A percentile compares a stretch with the other conserved stretches of the same genome.
Evolutionary conservation across 345 rosid genomes (phyloP).

Genomic region (Carallia brachiata): DNA sequence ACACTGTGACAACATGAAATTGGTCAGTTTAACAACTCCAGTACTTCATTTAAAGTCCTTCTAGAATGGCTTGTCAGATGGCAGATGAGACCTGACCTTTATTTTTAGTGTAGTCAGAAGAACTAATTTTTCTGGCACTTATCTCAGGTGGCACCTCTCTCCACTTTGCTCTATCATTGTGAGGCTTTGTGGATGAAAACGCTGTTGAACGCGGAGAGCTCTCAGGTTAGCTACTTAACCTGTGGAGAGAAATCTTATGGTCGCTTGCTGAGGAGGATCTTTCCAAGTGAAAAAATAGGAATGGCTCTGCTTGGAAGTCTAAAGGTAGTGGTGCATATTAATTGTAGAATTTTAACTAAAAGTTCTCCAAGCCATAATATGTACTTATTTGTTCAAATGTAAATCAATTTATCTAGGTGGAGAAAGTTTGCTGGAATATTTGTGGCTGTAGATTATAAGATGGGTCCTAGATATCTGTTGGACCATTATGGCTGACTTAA

Average conservation of each 20-base stretch:
- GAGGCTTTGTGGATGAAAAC: slow-evolving; percentile 44
- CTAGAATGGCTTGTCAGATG: background rate
- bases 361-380: background rate
- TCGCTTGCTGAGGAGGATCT: slow-evolving; percentile 42
- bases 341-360: background rate
- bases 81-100: background rate
- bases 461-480: no score
- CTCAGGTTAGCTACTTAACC: slow-evolving; percentile 20
- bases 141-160: slow-evolving; percentile 68
- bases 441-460: no score
- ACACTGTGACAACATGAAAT: slow-evolving; percentile 45
- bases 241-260: slow-evolving; percentile 28
- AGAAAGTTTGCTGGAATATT: background rate
- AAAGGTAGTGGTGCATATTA: slow-evolving; percentile 46
- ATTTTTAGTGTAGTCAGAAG: background rate
- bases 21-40: slow-evolving; percentile 45
- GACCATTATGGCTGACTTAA: no score
- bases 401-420: background rate
- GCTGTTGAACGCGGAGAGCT: slow-evolving; percentile 27
- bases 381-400: slow-evolving; percentile 7
- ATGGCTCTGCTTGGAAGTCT: slow-evolving; percentile 63
- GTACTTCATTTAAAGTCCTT: background rate
- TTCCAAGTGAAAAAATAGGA: slow-evolving; percentile 54
- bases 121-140: background rate
- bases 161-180: slow-evolving; percentile 54